Percentiles rank a stretch among this genome's conserved stretches.
Evolutionary conservation across 306 rosid genomes (phyloP).

Genomic region (Purshia tridentata): DNA sequence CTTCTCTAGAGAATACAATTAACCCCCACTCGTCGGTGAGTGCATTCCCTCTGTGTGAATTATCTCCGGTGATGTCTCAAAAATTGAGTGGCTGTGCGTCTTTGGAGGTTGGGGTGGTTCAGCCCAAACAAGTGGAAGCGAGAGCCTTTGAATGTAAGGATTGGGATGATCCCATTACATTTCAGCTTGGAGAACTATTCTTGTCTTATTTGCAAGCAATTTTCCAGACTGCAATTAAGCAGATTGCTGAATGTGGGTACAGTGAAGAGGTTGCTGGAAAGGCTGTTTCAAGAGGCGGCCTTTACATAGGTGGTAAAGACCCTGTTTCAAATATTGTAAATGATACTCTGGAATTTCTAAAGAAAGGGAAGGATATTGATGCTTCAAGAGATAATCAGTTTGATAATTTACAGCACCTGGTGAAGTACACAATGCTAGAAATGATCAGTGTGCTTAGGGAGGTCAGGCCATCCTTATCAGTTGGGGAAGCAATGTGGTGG

Average conservation of each 20-base stretch:
- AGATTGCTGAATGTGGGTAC: constrained; percentile 49
- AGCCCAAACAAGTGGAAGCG: constrained; percentile 18
- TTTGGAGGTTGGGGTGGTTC: constrained; percentile 17
- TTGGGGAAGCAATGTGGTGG: constrained; percentile 72
- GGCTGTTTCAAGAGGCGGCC: constrained; percentile 48
- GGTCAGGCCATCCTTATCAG: constrained; percentile 55
- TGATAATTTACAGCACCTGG: constrained; percentile 44
- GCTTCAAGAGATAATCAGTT: constrained; percentile 27
- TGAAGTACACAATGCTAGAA: constrained; percentile 54
- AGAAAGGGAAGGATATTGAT: constrained; percentile 25
- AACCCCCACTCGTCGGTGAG: constrained; percentile 5
- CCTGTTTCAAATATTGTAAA: constrained; percentile 40
- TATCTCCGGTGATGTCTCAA: constrained; percentile 4
- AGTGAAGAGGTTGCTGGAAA: constrained; percentile 33
- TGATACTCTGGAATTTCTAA: constrained; percentile 34
- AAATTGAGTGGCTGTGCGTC: constrained; percentile 16
- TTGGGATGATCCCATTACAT: constrained; percentile 55
- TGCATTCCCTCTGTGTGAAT: constrained; percentile 31
- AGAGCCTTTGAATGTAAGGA: constrained; percentile 35
- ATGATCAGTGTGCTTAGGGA: constrained; percentile 56
- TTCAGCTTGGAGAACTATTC: constrained; percentile 48
- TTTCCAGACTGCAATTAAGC: constrained; percentile 44
- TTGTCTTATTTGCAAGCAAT: constrained; percentile 43
- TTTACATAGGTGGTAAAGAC: constrained; percentile 44
- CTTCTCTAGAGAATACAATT: constrained; percentile 15